phyloP scores from a whole-genome alignment of 805 yeast genomes.

The Cyberlindnera suaveolens region DNA sequence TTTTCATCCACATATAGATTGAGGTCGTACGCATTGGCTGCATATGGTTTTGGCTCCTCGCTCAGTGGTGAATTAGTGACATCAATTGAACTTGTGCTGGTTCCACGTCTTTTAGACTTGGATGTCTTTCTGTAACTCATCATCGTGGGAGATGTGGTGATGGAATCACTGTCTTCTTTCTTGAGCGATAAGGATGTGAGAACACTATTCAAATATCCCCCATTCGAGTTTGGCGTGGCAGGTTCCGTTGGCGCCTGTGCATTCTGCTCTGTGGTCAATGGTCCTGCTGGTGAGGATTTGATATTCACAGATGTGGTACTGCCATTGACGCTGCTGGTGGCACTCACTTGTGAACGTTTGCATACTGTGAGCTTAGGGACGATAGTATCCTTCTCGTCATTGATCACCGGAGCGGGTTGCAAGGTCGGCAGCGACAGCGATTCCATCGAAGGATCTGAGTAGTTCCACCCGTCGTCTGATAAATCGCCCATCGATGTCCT shows the following conservation, averaged over 20 bases:
- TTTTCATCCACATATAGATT: constrained; percentile 52
- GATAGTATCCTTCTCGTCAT: no score
- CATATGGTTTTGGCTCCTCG: constrained; percentile 12
- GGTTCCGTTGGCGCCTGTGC: constrained; percentile 20
- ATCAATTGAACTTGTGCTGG: constrained; percentile 16
- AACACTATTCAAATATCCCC: constrained; percentile 16
- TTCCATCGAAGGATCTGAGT: constrained; percentile 5
- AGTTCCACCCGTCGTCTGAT: constrained; percentile 6
- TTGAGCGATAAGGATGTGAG: constrained; percentile 12
- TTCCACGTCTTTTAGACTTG: constrained; percentile 11
- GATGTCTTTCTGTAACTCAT: constrained; percentile 19
- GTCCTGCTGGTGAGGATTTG: constrained; percentile 44
- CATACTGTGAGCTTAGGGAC: no score
- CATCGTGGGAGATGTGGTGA: constrained; percentile 19
- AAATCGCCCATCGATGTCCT: background rate
- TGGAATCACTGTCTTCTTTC: constrained; percentile 1
- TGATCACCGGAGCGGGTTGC: no score
- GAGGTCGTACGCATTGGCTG: constrained; percentile 20
- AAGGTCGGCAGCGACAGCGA: background rate
- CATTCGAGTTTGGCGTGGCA: constrained; percentile 6
- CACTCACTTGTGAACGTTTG: no score
- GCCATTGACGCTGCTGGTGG: background rate
- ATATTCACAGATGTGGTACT: background rate
- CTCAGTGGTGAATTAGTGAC: constrained; percentile 16
- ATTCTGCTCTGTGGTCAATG: constrained; percentile 45